Base-by-base conservation (phyloP, 306 rosid genomes). In the Canavalia ensiformis region DNA sequence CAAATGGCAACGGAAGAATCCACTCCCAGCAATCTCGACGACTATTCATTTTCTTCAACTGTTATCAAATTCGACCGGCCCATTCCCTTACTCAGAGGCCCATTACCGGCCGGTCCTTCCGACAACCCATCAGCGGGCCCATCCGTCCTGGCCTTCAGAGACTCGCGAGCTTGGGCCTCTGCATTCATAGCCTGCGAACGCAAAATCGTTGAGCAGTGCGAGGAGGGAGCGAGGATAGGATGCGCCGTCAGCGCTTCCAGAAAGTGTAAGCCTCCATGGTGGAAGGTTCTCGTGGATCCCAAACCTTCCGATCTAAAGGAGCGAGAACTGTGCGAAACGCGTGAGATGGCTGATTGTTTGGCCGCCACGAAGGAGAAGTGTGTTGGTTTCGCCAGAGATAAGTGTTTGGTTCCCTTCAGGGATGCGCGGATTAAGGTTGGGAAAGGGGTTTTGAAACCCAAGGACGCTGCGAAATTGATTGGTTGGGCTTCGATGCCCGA, bases 261-360 rank as follows among this genome's bases (percentile, higher is more conserved):
- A 56, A 75, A n/a, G 10, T 86, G 89, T 13, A 86, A 88, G 88
- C 94, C 93, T 46, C 92, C 93, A 3, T 93, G 99, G 96, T 93
- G 98, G 99, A 87, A 83, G 59, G 58, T 60, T 58, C 49, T 93
- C 81, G 34, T 77, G 2, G 90, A 88, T 31, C 79, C 51, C 63
- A 88, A 81, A 49, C 82, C 58, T 5, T 55, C 76, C 25, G 93
- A 89, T 77, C 25, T 90, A 79, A 89, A 85, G 78, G 90, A 83
- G 62, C 86, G 94, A 35, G 98, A 88, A 84, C 30, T 9, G 10
- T 92, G 96, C 81, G 96, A 94, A 70, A 91, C 69, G 78, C 83
- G 81, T 0, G 87, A 83, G 76, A 80, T 76, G 85, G 83, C 33
- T 29, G 75, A 51, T 8, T 86, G 89, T 60, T 50, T 83, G 1